phyloP scores from a whole-genome alignment of 805 yeast species.

The Ogataea zsoltii region DNA sequence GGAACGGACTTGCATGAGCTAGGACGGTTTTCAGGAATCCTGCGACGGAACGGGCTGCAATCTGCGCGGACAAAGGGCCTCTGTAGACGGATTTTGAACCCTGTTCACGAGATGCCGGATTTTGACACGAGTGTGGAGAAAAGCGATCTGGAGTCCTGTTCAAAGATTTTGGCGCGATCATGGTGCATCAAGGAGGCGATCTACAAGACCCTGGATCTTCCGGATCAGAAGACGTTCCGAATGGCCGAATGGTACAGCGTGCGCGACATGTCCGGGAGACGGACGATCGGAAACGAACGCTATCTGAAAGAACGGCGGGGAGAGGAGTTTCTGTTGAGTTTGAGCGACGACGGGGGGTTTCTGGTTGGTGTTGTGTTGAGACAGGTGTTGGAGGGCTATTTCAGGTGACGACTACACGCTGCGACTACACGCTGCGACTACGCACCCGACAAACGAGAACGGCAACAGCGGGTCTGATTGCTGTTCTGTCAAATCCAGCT shows the following conservation, averaged over 20 bases:
- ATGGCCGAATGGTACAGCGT: constrained; percentile 62
- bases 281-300: constrained; percentile 38
- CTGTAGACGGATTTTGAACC: constrained; percentile 52
- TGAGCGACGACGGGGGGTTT: constrained; percentile 67
- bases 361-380: constrained; percentile 54
- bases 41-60: constrained; percentile 37
- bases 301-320: constrained; percentile 24
- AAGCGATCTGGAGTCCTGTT: constrained; percentile 29
- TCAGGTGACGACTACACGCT: too few species aligned
- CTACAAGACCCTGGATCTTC: constrained; percentile 54
- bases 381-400: too few species aligned
- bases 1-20: constrained; percentile 59
- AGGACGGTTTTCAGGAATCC: constrained; percentile 45
- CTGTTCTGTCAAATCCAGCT: too few species aligned
- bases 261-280: constrained; percentile 42
- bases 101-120: constrained; percentile 38
- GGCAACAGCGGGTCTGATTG: too few species aligned
- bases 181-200: constrained; percentile 82
- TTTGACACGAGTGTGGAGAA: constrained; percentile 24
- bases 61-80: constrained; percentile 39
- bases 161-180: constrained; percentile 48
- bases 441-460: too few species aligned
- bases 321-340: constrained; percentile 53
- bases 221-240: constrained; percentile 51
- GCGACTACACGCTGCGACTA: too few species aligned